Base-by-base conservation (phyloP, 441 rosid genomes). In the Adansonia madagascariensis region DNA sequence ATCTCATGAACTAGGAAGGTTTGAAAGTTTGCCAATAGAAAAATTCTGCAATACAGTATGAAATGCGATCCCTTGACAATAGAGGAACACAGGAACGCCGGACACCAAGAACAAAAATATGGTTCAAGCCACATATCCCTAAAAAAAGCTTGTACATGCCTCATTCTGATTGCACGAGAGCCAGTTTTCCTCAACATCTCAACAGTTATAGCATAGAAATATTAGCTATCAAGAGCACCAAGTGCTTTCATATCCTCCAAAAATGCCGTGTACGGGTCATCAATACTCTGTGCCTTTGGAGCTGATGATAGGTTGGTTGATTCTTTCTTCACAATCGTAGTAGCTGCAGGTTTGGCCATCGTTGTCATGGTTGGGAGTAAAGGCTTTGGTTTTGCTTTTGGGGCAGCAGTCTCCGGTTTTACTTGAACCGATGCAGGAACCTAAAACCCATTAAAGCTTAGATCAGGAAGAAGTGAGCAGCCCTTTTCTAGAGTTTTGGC, bases 181-280 rank as follows among this genome's bases (percentile, higher is more conserved):
- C 46, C 59, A 8, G 17, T 14, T 61, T 74, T 44, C 56, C 43
- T 3, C 1, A 7, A 9, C 60, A 14, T 46, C 70, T 49, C 60
- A n/a, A 60, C 53, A 44, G 60, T 3, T 62, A 18, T 62, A 11
- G 70, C 7, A 52, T 27, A 27, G 35, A 46, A 59, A 15, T 7
- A 60, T 88, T 82, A 95, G 71, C 90, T 76, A 77, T 95, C 97
- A 55, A 95, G 93, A 0, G 97, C 98, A 46, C 98, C 99, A 1
- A 95, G 97, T 41, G 97, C 96, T 86, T 95, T 93, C 99, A 95
- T 95, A 86, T 95, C 99, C 74, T 95, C 99, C 77, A 95, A 81
- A 84, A 93, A 95, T 71, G 97, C 95, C 31, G 59, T 71, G 79
- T 95, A 93, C 0, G 98, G 90, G 81, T 95, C 98, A 69, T 95